Base-by-base conservation (phyloP, 352 stramenopile genomes). In the Pythium apleroticum region DNA sequence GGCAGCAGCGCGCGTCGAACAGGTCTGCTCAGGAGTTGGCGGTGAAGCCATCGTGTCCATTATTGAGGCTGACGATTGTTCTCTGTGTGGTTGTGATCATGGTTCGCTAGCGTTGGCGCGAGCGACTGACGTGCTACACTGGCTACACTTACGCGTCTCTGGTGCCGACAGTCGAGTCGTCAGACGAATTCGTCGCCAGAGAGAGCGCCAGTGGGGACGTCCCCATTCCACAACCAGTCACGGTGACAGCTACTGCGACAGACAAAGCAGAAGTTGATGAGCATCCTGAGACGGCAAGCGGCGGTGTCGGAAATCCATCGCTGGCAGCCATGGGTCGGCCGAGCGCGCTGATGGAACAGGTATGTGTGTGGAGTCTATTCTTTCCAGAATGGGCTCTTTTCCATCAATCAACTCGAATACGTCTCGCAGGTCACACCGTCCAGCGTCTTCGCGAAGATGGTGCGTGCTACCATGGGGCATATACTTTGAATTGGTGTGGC, bases 381-480 rank as follows among this genome's bases (percentile, higher is more conserved):
- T n/a, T n/a, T n/a, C n/a, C n/a, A n/a, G n/a, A n/a, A n/a, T n/a
- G n/a, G n/a, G n/a, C 8, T 48, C n/a, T 48, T 24, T 24, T 25
- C 14, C 17, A 48, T 48, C 39, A 48, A 20, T 48, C 4, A 4
- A 4, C 39, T 25, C 39, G 17, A 11, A 19, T 17, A 15, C 4
- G 17, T 4, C n/a, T 50, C n/a, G 31, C 53, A 68, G 62, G 53
- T 37, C 39, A 31, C 43, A 2, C 58, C 43, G 27, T 49, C 58
- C 4, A 72, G 65, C 41, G 52, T 72, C 27, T 72, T 66, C 37
- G 52, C 57, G n/a, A 59, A 45, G 4, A 72, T 72, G 6, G 65
- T 72, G 46, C n/a, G 63, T 59, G 7, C 19, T n/a, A n/a, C n/a
- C n/a, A n/a, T n/a, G n/a, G n/a, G n/a, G n/a, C n/a, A n/a, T n/a